These are phyloP conservation scores for Westerdykella ornata DNA, from an alignment of 2,329 filamentous ascomycete genomes.

Conservation along the genomic window DNA sequence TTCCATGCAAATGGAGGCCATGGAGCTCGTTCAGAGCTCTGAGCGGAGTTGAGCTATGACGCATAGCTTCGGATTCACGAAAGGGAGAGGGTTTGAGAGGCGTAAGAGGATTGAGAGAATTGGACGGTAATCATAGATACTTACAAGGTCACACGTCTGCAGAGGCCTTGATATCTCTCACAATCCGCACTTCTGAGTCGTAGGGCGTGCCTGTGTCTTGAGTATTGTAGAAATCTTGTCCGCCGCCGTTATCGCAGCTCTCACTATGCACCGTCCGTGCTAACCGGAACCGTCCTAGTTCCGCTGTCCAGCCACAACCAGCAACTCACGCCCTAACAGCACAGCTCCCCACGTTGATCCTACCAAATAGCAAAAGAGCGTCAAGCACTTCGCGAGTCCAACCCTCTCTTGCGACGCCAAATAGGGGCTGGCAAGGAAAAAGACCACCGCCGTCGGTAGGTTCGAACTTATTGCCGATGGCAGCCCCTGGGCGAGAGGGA, in stretches of 20 bases:
- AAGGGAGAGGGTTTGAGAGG: not conserved
- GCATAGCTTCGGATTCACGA: too few species aligned
- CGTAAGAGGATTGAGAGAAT: not conserved
- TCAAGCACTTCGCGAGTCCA: conserved; percentile 13
- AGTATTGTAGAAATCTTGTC: too few species aligned
- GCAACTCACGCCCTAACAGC: conserved; percentile 6
- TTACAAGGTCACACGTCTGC: not conserved
- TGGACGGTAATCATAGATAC: not conserved
- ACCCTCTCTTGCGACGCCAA: conserved; percentile 13
- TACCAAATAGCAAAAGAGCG: conserved; percentile 19
- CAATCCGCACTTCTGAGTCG: not conserved
- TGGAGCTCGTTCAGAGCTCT: not conserved
- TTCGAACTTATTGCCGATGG: conserved; percentile 15
- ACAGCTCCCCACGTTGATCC: conserved; percentile 16
- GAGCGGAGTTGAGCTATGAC: too few species aligned
- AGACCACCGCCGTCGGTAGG: conserved; percentile 14
- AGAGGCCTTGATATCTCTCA: not conserved
- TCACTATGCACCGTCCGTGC: not conserved
- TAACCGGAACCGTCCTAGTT: conserved; percentile 3
- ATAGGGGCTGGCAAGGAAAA: conserved; percentile 18
- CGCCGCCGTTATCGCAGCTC: conserved; percentile 17
- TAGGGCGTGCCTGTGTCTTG: conserved; percentile 5
- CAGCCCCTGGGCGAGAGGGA: conserved; percentile 14
- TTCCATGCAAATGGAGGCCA: not conserved
- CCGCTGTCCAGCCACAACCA: not conserved